phyloP scores from a whole-genome alignment of 108 stramenopile genomes.

The Mediolabrus comicus region DNA sequence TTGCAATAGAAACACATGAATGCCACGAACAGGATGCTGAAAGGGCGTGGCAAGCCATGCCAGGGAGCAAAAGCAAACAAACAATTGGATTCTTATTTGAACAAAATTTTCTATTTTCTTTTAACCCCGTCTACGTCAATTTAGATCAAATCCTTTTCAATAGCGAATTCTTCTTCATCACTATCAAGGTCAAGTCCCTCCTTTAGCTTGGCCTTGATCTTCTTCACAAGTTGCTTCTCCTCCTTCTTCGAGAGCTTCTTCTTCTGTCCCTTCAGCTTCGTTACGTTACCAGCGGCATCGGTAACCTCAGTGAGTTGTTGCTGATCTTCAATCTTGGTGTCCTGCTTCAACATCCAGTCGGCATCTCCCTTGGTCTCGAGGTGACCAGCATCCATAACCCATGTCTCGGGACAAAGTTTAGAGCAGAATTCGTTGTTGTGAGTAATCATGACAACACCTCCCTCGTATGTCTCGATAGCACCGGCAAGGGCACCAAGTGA shows the following conservation, averaged over 20 bases:
- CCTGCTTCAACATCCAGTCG: slow-evolving; percentile 97
- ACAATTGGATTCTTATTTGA: too few relatives aligned
- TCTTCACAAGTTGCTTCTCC: slow-evolving; percentile 95
- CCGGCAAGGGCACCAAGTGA: slow-evolving; percentile 97
- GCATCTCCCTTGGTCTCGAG: slow-evolving; percentile 98
- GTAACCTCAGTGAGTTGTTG: slow-evolving; percentile 92
- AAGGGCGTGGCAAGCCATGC: too few relatives aligned
- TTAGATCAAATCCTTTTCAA: slow-evolving; percentile 94
- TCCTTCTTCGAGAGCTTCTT: slow-evolving; percentile 99
- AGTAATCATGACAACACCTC: slow-evolving; percentile 99
- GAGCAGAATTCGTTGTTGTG: slow-evolving; percentile 99
- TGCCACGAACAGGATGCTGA: too few relatives aligned
- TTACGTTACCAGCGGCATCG: slow-evolving; percentile 97
- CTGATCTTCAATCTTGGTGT: slow-evolving; percentile 92
- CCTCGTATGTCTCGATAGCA: slow-evolving; percentile 96
- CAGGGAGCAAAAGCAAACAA: too few relatives aligned
- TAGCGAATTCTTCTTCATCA: slow-evolving; percentile 95
- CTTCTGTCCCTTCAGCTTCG: slow-evolving; percentile 92
- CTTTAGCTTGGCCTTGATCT: slow-evolving; percentile 96
- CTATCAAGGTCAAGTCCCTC: slow-evolving; percentile 85
- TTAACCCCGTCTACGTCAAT: not conserved
- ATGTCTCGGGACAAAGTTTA: slow-evolving; percentile 96
- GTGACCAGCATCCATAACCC: slow-evolving; percentile 98
- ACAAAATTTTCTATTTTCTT: not conserved
- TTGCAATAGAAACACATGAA: too few relatives aligned